A percentile compares a stretch with the other conserved stretches of the same genome.
These are phyloP conservation scores for Xylaria sp. DNA, from an alignment of 2,329 filamentous ascomycete genomes.

Conservation along the genomic window DNA sequence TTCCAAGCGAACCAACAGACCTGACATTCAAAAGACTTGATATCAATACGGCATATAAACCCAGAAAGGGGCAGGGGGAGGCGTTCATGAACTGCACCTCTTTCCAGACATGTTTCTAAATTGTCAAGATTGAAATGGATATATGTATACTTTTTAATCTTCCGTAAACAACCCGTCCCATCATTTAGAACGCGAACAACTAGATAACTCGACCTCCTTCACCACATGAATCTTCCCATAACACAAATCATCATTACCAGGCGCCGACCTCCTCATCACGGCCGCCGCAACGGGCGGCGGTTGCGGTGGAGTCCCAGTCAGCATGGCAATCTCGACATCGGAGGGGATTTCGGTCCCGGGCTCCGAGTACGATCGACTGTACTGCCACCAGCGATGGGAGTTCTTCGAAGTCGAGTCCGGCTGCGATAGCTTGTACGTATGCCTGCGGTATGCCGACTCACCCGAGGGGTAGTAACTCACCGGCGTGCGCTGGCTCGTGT, in stretches of 20 bases:
- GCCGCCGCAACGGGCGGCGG: constrained; percentile 27
- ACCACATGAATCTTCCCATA: constrained; percentile 33
- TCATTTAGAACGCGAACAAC: constrained; percentile 8
- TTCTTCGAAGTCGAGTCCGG: constrained; percentile 4
- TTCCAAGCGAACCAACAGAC: no score
- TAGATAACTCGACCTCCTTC: constrained; percentile 30
- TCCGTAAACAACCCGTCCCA: no score
- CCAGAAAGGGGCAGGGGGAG: no score
- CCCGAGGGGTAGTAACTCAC: constrained; percentile 15
- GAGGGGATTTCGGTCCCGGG: constrained; percentile 11
- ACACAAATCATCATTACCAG: constrained; percentile 22
- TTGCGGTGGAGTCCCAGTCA: constrained; percentile 26
- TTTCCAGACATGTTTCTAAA: no score
- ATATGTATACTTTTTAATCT: no score
- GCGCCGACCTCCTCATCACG: constrained; percentile 23
- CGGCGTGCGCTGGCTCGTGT: not conserved
- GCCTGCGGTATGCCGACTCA: constrained; percentile 15
- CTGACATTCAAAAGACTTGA: no score
- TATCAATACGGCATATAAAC: no score
- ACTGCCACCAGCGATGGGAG: constrained; percentile 12
- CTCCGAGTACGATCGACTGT: constrained; percentile 14
- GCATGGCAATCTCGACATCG: constrained; percentile 30
- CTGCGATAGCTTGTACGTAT: constrained; percentile 17
- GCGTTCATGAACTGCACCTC: no score
- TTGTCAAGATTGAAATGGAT: not conserved